A percentile compares a stretch with the other conserved stretches of the same genome.
These are phyloP conservation scores for Myxozyma nipponensis DNA, from an alignment of 805 yeast genomes.

Conservation along the genomic window DNA sequence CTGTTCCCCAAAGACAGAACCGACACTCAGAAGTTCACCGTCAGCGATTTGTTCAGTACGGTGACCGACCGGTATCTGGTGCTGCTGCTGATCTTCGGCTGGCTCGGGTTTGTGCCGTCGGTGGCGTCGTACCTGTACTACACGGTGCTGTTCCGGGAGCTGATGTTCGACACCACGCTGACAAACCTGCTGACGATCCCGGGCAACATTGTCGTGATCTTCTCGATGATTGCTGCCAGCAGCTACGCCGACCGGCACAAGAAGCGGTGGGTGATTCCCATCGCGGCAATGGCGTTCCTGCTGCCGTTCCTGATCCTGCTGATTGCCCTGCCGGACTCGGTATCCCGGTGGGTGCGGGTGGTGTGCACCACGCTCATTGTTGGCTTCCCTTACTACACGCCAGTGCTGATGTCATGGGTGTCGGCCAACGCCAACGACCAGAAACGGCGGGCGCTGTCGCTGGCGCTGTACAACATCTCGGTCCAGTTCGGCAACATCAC, in stretches of 20 bases:
- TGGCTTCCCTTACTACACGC: slow-evolving; percentile 32
- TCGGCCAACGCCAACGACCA: slow-evolving; percentile 61
- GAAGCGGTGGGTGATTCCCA: slow-evolving; percentile 21
- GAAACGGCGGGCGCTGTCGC: slow-evolving; percentile 56
- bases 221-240: slow-evolving; percentile 32
- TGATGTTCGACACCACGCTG: slow-evolving; percentile 52
- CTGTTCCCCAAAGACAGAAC: slow-evolving; percentile 28
- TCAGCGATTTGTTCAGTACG: slow-evolving; percentile 42
- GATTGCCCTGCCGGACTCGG: slow-evolving; percentile 19
- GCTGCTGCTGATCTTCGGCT: slow-evolving; percentile 50
- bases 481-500: slow-evolving; percentile 58
- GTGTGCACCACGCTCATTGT: slow-evolving; percentile 23
- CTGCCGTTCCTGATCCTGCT: slow-evolving; percentile 20
- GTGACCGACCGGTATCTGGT: slow-evolving; percentile 50
- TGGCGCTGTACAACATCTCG: slow-evolving; percentile 61
- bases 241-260: slow-evolving; percentile 20
- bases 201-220: slow-evolving; percentile 34
- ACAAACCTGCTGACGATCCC: slow-evolving; percentile 55
- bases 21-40: slow-evolving; percentile 47
- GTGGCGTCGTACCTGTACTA: slow-evolving; percentile 44
- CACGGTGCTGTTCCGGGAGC: slow-evolving; percentile 46
- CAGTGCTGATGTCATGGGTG: slow-evolving; percentile 55
- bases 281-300: slow-evolving; percentile 21
- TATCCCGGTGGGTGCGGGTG: slow-evolving; percentile 17
- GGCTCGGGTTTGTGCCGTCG: slow-evolving; percentile 43